Percentiles rank a stretch among this genome's conserved stretches.
phyloP scores from a whole-genome alignment of 768 basidiomycete species.

The Collybia sp. region DNA sequence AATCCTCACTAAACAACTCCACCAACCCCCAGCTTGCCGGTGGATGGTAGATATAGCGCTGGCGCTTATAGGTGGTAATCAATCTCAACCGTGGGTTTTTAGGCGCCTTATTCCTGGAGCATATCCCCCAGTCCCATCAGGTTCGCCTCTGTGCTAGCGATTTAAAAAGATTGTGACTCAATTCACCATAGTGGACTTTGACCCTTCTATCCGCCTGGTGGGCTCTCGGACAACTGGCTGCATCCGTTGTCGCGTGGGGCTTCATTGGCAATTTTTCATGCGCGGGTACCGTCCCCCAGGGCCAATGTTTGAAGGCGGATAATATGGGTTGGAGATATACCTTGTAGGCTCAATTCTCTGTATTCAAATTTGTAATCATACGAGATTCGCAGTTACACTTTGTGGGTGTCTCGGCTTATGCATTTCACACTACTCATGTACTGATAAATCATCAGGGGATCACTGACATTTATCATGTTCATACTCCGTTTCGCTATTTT shows the following conservation, averaged over 20 bases:
- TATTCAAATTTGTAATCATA: neutral
- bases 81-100: neutral
- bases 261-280: conserved; percentile 57
- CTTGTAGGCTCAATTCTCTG: conserved; percentile 27
- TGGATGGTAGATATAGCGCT: conserved; percentile 34
- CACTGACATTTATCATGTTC: conserved; percentile 48
- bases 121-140: conserved; percentile 38
- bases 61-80: too few relatives aligned
- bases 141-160: conserved; percentile 13
- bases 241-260: conserved; percentile 49
- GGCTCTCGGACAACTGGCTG: conserved; percentile 45
- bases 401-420: conserved; percentile 21
- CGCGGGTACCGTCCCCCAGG: conserved; percentile 20
- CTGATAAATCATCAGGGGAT: conserved; percentile 27
- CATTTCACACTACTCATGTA: conserved; percentile 1
- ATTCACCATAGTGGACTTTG: conserved; percentile 41
- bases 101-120: conserved; percentile 41
- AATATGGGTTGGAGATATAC: conserved; percentile 65
- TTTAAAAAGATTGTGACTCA: neutral
- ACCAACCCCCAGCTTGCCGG: conserved; percentile 28
- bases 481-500: conserved; percentile 52
- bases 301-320: conserved; percentile 37
- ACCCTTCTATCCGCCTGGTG: conserved; percentile 53
- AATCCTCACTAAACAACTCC: conserved; percentile 16
- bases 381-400: conserved; percentile 24